Evolutionary conservation across 2,329 filamentous ascomycete genomes (phyloP), one percentile per base, ranked within the genome.

Genomic region (Aspergillus novofumigatus): DNA sequence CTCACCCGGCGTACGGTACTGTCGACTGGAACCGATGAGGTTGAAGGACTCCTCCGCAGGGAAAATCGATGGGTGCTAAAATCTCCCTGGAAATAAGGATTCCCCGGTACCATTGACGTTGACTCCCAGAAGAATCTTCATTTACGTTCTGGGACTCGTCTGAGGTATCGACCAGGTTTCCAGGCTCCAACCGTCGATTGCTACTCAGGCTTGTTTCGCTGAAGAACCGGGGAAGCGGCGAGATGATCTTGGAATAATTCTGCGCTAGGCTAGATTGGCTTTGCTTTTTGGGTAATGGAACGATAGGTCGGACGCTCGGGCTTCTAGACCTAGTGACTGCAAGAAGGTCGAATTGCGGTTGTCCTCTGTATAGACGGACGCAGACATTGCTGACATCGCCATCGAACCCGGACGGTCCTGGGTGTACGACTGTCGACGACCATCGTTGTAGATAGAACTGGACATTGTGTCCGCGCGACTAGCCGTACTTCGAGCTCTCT

Each of bases 211-310:
- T 74, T 20, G 64, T 60, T 41, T 75, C 70, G 47, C 72, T 75
- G 65, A 68, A 72, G 58, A 72, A 73, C 20, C 67, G 69, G 8
- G 72, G 72, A 10, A 75, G 64, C 2, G 72, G 71, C 9, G 71
- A 65, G 52, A 75, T 71, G 17, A 69, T 67, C 9, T 70, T 68
- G 0, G 71, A 71, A 56, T 75, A 75, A 50, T 73, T 68, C 49
- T 72, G 71, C 9, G 72, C 72, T n/a, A 74, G 57, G 53, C 70
- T 73, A 25, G 71, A 59, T 56, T 74, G 72, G 45, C 71, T 74
- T 41, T 66, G 66, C 10, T 64, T 65, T 35, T 69, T 64, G 29
- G 47, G 58, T 51, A 63, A 62, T 54, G 50, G 61, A 48, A 42
- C 67, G 50, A 53, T 60, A 49, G 57, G 67, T 57, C 21, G 70